Percentiles rank a stretch among this genome's conserved stretches.
phyloP scores from a whole-genome alignment of 164 flowering plant genomes.

The Magnolia changhungtana region DNA sequence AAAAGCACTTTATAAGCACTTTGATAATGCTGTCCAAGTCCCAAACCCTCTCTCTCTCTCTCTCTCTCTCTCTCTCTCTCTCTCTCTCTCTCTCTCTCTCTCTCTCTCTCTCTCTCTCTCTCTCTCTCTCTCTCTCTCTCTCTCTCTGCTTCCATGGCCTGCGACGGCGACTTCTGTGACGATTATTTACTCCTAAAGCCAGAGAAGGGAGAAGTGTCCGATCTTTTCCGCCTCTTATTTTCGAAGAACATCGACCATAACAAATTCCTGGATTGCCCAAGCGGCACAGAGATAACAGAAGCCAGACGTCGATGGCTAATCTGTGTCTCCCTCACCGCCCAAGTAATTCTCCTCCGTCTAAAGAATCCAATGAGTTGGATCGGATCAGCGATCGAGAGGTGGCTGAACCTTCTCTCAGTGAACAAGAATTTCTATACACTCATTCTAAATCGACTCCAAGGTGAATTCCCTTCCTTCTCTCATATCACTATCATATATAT shows the following conservation, averaged over 20 bases:
- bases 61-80: neutral
- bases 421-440: conserved; percentile 33
- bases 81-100: neutral
- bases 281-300: conserved; percentile 1
- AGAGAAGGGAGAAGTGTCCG: conserved; percentile 27
- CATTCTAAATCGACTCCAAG: conserved; percentile 28
- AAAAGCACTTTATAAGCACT: no score
- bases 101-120: neutral
- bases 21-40: neutral
- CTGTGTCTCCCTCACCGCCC: conserved; percentile 35
- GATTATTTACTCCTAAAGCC: conserved; percentile 35
- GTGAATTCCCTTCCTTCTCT: conserved; percentile 19
- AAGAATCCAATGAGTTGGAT: conserved; percentile 25
- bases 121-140: conserved; percentile 4
- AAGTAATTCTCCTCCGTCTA: conserved; percentile 22
- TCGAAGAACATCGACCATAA: conserved; percentile 15
- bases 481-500: neutral
- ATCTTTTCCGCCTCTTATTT: conserved; percentile 28
- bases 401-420: conserved; percentile 35
- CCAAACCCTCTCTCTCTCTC: neutral
- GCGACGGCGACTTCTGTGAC: conserved; percentile 11
- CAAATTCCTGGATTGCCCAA: conserved; percentile 28
- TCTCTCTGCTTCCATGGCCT: neutral
- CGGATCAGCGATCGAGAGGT: conserved; percentile 29
- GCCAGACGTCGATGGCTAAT: conserved; percentile 41